phyloP scores from a whole-genome alignment of 768 basidiomycete genomes.

The Tricholoma furcatifolium region DNA sequence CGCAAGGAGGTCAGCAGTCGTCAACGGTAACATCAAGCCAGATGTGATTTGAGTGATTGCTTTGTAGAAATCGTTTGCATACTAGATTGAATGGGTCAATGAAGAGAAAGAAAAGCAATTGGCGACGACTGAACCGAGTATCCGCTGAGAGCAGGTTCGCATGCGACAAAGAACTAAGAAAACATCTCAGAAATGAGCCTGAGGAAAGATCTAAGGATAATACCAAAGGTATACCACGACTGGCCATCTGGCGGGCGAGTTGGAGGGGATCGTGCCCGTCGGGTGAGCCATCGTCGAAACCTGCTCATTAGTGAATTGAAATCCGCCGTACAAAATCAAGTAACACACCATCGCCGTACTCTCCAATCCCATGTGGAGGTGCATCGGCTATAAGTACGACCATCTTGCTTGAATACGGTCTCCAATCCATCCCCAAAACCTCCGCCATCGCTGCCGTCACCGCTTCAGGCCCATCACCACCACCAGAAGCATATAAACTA shows the following conservation, averaged over 20 bases:
- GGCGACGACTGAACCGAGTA: conserved; percentile 63
- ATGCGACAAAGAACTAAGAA: conserved; percentile 93
- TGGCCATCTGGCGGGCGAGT: conserved; percentile 86
- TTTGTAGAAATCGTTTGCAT: conserved; percentile 92
- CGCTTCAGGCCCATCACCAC: conserved; percentile 95
- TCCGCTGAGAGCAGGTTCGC: conserved; percentile 92
- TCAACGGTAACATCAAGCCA: conserved; percentile 93
- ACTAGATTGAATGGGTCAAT: conserved; percentile 39
- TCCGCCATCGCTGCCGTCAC: conserved; percentile 92
- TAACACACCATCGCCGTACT: conserved; percentile 87
- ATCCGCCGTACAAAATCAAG: conserved; percentile 12
- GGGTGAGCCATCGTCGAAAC: conserved; percentile 92
- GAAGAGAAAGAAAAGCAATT: conserved; percentile 5
- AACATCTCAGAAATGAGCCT: conserved; percentile 8
- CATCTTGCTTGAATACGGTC: conserved; percentile 88
- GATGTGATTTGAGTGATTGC: conserved; percentile 92
- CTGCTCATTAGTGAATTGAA: conserved; percentile 36
- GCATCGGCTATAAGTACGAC: conserved; percentile 96
- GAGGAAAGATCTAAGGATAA: conserved; percentile 2
- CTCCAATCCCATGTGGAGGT: conserved; percentile 95
- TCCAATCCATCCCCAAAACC: conserved; percentile 88
- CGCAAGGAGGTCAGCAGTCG: conserved; percentile 90
- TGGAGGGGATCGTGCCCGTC: conserved; percentile 91
- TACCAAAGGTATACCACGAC: conserved; percentile 86
- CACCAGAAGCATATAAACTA: conserved; percentile 82